Base-by-base conservation (phyloP, 805 yeast genomes). In the Pachysolen tannophilus region DNA sequence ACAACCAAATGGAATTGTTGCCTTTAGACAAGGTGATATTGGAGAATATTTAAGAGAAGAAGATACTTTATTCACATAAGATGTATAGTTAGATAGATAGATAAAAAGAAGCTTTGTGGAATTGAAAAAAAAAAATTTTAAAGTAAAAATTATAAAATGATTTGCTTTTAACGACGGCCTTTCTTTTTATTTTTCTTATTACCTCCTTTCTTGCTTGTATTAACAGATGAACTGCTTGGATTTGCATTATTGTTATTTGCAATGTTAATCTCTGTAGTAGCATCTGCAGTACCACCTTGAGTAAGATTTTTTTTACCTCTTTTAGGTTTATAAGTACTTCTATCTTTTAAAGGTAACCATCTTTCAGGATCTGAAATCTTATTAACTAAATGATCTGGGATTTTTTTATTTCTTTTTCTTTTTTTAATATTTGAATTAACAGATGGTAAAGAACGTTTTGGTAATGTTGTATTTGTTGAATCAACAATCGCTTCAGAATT, bases 31-130 rank as follows among this genome's bases (percentile, higher is more conserved):
- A 58, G 84, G 94, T 46, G 98, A 92, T 65, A 85, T 92, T 46
- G 98, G 98, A 44, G 98, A 92, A 61, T 92, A 86, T 53, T 69
- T 92, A 53, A 87, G 98, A 72, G 97, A 92, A 52, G 98, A 92
- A 67, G 97, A 92, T 60, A 86, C 96, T 27, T 63, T 90, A 46
- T 90, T 90, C 54, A 84, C 96, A 18, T 87, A 65, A 50, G 14
- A n/a, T n/a, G n/a, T n/a, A n/a, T n/a, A n/a, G n/a, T n/a, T n/a
- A n/a, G n/a, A n/a, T n/a, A n/a, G n/a, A n/a, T n/a, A n/a, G n/a
- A n/a, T n/a, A n/a, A n/a, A n/a, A n/a, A n/a, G n/a, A n/a, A n/a
- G n/a, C n/a, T n/a, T n/a, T n/a, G n/a, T n/a, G n/a, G n/a, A n/a
- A n/a, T n/a, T n/a, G n/a, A n/a, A n/a, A n/a, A n/a, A n/a, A n/a